These are phyloP conservation scores for Helotiales sp. DNA, from an alignment of 2,329 filamentous ascomycete genomes.

Conservation along the genomic window DNA sequence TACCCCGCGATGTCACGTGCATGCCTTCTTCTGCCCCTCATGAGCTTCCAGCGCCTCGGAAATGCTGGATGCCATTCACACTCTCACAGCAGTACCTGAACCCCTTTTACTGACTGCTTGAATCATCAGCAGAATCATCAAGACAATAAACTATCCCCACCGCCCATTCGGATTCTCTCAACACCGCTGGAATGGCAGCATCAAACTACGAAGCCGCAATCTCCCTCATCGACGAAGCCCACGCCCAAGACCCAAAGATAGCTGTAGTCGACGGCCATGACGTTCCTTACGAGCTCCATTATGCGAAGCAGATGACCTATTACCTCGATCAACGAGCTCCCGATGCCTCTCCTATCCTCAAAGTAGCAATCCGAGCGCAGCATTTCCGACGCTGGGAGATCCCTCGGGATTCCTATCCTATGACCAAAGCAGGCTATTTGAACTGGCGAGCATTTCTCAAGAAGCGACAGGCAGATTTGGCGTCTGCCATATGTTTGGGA, in stretches of 20 bases:
- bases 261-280: conserved; percentile 43
- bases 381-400: conserved; percentile 85
- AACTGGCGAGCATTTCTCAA: conserved; percentile 75
- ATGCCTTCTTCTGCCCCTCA: too few species aligned
- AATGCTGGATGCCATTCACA: too few species aligned
- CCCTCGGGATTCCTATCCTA: conserved; percentile 70
- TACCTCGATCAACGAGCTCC: conserved; percentile 66
- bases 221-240: conserved; percentile 70
- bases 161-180: too few species aligned
- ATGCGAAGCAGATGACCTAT: conserved; percentile 75
- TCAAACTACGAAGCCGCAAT: conserved; percentile 49
- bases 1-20: too few species aligned
- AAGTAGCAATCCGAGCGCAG: conserved; percentile 78
- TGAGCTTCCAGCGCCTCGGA: too few species aligned
- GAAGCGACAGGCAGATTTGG: conserved; percentile 69
- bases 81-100: too few species aligned
- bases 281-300: conserved; percentile 78
- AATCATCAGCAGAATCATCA: too few species aligned
- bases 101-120: too few species aligned
- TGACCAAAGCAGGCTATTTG: conserved; percentile 74
- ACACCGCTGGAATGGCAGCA: too few species aligned
- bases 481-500: conserved; percentile 50
- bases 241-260: conserved; percentile 65
- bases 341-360: conserved; percentile 63
- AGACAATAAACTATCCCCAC: too few species aligned